Base-by-base conservation (phyloP, 2,329 filamentous ascomycete genomes). In the Pseudogymnoascus sp. region DNA sequence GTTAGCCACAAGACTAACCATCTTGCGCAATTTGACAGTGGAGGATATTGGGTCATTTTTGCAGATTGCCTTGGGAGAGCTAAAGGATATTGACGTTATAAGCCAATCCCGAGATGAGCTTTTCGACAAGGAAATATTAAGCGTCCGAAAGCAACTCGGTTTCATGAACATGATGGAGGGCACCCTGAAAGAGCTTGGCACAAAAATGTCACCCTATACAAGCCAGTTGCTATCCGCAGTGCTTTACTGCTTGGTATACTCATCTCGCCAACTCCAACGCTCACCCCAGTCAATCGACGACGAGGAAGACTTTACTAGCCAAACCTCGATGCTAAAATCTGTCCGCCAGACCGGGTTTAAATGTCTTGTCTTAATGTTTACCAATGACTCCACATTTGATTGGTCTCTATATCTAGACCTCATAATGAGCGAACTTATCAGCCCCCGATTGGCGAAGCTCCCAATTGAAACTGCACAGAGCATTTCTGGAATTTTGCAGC, bases 101-200 rank as follows among this genome's bases (percentile, higher is more conserved):
- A 31, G 38, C 21, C 35, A 61, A 19, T 38, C 59, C 13, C 33
- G 38, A 21, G 67, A 67, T 13, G 8, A 50, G 26, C 19, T 72
- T 19, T 83, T 92, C 60, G 74, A 79, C 1, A 76, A 80, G 28
- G 83, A 90, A 50, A 66, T 88, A 11, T 76, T 93, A 26, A 82
- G 84, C 15, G 77, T 83, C 10, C 85, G 93, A 70, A 95, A 93
- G 74, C 93, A 97, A 74, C 83, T 95, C 64, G 95, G 96, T 79
- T 86, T 97, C 72, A 78, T 96, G 61, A 96, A 96, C 72, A 95
- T 97, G 91, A 82, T 95, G 60, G 87, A 92, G 65, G 87, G 93
- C 10, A 85, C 97, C 73, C 86, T 97, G 65, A 88, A 89, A 64
- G 91, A 95, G 62, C 83, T 97, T 36, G 91, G 93, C 62, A 85